Evolutionary conservation across 345 rosid genomes (phyloP), one percentile per base, ranked within the genome.

Genomic region (Hibiscus mutabilis): DNA sequence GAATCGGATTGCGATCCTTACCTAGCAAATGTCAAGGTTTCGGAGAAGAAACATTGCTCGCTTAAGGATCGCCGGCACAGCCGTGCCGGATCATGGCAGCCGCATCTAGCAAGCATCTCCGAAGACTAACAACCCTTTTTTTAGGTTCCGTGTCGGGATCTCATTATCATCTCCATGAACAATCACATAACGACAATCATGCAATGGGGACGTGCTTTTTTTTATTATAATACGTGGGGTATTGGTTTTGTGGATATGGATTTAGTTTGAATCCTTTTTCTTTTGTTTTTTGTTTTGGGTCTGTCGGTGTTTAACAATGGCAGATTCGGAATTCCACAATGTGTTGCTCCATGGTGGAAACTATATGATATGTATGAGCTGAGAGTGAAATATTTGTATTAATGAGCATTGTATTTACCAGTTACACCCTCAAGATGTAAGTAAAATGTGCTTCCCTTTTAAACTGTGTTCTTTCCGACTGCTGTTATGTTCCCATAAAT

Each of bases 41-140:
- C 85, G 3, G 73, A 73, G 40, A 81, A 87, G 73, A 86, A 73
- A 73, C 52, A 22, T 65, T 59, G 79, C 15, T 83, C 69, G 8
- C 90, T 89, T 33, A 85, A 87, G 18, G 81, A 82, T 73, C 86
- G 92, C 59, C 80, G 86, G 49, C 78, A 74, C 27, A 63, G 88
- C 19, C 82, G 86, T 9, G 79, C 72, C 52, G 77, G 84, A 42
- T 85, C 73, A 63, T 92, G 97, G 97, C 85, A 69, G 70, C 97
- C 97, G 59, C 90, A 86, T 75, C 90, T 95, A 9, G 81, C 76
- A 51, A 85, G 91, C 89, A 95, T 92, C 76, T 63, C 77, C 37
- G 99, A 95, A 79, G 95, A 91, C 82, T 87, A 78, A 75, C 29
- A 21, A 25, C 29, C 13, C 68, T 79, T 68, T 68, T 27, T 58